phyloP scores from a whole-genome alignment of 495 filamentous ascomycete genomes.

The Aspergillus wentii region DNA sequence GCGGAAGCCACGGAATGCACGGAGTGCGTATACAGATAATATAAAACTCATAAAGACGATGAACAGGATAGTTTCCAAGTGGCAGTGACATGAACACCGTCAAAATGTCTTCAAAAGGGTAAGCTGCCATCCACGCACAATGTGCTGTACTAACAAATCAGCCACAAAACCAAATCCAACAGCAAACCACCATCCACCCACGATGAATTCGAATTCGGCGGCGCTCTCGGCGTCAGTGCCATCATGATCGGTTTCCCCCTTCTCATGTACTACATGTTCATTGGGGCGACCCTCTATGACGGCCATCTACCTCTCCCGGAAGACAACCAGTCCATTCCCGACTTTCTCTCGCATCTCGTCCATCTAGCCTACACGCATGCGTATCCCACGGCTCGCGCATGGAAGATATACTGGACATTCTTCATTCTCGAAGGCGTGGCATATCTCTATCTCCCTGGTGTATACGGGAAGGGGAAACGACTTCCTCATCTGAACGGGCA shows the following conservation, averaged over 20 bases:
- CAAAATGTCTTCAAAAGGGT: neutral
- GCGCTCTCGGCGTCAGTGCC: conserved; percentile 60
- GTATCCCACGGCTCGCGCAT: conserved; percentile 68
- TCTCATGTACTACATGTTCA: conserved; percentile 98
- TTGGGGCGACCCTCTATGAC: conserved; percentile 84
- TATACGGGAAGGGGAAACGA: conserved; percentile 74
- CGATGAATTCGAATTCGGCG: conserved; percentile 75
- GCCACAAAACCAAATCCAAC: too few species aligned
- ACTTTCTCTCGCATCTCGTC: conserved; percentile 62
- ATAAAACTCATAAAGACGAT: neutral
- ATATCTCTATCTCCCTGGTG: conserved; percentile 76
- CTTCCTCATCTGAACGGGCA: conserved; percentile 70
- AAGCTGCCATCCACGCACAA: neutral
- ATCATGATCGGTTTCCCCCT: conserved; percentile 87
- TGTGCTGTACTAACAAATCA: too few species aligned
- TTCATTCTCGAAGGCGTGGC: conserved; percentile 66
- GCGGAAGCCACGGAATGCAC: neutral
- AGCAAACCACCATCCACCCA: too few species aligned
- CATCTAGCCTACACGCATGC: conserved; percentile 69
- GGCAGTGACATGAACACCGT: neutral
- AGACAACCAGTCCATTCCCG: conserved; percentile 49
- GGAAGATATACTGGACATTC: conserved; percentile 85
- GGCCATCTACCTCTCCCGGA: conserved; percentile 67
- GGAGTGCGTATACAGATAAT: neutral
- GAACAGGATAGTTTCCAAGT: neutral